phyloP scores from a whole-genome alignment of 1,284 basidiomycete genomes.

The Mrakiaceae sp. region DNA sequence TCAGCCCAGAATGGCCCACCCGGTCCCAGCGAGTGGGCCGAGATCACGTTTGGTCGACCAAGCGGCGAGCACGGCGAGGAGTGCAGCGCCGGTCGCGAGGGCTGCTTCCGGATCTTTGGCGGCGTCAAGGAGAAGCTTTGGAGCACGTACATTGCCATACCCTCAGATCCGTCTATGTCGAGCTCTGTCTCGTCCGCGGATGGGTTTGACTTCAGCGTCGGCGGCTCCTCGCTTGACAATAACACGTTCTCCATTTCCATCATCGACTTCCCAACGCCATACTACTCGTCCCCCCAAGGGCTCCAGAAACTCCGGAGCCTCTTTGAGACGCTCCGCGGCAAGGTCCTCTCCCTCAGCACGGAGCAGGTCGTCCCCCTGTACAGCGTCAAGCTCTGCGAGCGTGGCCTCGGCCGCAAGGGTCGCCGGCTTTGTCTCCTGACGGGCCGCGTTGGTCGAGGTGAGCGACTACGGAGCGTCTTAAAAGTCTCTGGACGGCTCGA shows the following conservation, averaged over 20 bases:
- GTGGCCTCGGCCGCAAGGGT: background rate
- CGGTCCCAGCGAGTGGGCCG: conserved; percentile 20
- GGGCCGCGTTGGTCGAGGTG: conserved; percentile 22
- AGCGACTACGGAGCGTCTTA: conserved; percentile 28
- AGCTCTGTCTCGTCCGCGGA: conserved; percentile 1
- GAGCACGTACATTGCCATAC: conserved; percentile 33
- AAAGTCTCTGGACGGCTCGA: conserved; percentile 25
- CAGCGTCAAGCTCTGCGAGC: conserved; percentile 1
- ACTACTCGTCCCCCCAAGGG: conserved; percentile 30
- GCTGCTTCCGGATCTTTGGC: conserved; percentile 22
- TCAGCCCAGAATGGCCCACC: conserved; percentile 22
- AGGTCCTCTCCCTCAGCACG: background rate
- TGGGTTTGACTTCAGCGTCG: conserved; percentile 40
- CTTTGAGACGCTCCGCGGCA: conserved; percentile 24
- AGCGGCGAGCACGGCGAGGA: background rate
- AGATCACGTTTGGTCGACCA: conserved; percentile 14
- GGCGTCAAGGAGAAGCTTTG: conserved; percentile 29
- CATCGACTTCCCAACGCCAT: conserved; percentile 31
- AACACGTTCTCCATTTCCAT: conserved; percentile 24
- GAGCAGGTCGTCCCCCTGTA: background rate
- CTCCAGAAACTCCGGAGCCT: conserved; percentile 28
- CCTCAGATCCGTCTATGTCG: conserved; percentile 1
- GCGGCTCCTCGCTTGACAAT: conserved; percentile 15
- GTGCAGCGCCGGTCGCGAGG: background rate
- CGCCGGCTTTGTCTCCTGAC: conserved; percentile 8